Evolutionary conservation across 305 asterid species (phyloP), one percentile per base, ranked within the genome.

Genomic region (Fraxinus greggii): DNA sequence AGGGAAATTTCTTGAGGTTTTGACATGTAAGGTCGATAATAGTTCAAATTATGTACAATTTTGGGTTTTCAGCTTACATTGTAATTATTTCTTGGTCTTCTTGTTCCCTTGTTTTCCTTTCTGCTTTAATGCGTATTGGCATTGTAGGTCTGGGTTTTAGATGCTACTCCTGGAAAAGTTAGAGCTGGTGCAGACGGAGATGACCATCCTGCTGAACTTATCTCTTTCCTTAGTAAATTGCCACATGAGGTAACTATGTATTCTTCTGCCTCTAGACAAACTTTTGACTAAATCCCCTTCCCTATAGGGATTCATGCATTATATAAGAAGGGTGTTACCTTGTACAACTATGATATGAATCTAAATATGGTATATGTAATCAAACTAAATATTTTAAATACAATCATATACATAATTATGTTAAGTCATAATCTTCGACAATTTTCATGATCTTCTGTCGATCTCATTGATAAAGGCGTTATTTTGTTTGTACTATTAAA

Each of bases 151-250:
- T 95, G 99, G 99, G 94, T 90, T 88, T 89, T 94, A 78, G 99
- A 93, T 85, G 92, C 99, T 70, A 94, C 98, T 28, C 99, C 99
- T 86, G 98, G 99, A 88, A 92, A 89, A 88, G 98, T 95, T 87
- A 89, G 94, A 83, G 97, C 95, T 79, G 98, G 99, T 85, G 95
- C 92, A 78, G 97, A 93, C 86, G 98, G 99, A 88, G 97, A 94
- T 80, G 98, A 95, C 84, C 99, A 92, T 89, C 99, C 99, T 61
- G 97, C 97, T 61, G 98, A 95, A 87, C 94, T 95, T 63, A 94
- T 95, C 56, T 86, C 95, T 72, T 94, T 93, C 74, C 87, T 95
- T 40, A 88, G 92, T 84, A 85, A 61, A 87, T 89, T 93, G 61
- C 97, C 98, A 21, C 85, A 86, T 77, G 94, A 91, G 93, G 99